phyloP scores from a whole-genome alignment of 1,139 yeast genomes.

The Scheffersomyces stambukii region DNA sequence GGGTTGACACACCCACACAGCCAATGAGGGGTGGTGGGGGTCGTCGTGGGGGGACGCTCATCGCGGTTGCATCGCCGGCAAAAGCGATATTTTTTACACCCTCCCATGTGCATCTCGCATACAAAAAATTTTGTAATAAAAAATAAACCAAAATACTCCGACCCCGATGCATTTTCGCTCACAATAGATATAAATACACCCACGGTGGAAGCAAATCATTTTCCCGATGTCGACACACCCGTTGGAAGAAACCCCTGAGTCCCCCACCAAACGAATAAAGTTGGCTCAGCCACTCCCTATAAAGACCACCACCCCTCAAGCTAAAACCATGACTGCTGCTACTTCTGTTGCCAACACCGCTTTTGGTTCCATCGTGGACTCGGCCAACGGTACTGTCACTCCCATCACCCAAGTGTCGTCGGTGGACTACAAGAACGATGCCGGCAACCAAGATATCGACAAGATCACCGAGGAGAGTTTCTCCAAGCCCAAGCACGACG shows the following conservation, averaged over 20 bases:
- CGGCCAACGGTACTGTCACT: slow-evolving; percentile 9
- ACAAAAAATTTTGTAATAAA: too few relatives aligned
- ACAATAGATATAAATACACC: too few relatives aligned
- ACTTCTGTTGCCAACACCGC: not conserved
- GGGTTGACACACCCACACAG: slow-evolving; percentile 1
- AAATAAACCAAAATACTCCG: not conserved
- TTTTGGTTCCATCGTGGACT: not conserved
- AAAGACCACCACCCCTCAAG: not conserved
- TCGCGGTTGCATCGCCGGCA: too few relatives aligned
- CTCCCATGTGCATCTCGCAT: too few relatives aligned
- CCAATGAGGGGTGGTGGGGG: too few relatives aligned
- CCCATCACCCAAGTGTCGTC: slow-evolving; percentile 11
- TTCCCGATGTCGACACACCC: too few relatives aligned
- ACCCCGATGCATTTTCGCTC: slow-evolving; percentile 6
- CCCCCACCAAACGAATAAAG: too few relatives aligned
- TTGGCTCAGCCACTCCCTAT: too few relatives aligned
- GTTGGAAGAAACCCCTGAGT: too few relatives aligned
- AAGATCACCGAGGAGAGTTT: slow-evolving; percentile 10
- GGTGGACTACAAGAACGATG: slow-evolving; percentile 6
- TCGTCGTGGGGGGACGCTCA: too few relatives aligned
- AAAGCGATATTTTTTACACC: too few relatives aligned
- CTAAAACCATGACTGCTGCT: not conserved
- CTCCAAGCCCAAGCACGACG: slow-evolving; percentile 7
- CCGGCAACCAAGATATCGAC: slow-evolving; percentile 4
- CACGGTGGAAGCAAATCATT: too few relatives aligned